Evolutionary conservation across 75 land plant genomes (phyloP).

Genomic region (Sequoia sempervirens): DNA sequence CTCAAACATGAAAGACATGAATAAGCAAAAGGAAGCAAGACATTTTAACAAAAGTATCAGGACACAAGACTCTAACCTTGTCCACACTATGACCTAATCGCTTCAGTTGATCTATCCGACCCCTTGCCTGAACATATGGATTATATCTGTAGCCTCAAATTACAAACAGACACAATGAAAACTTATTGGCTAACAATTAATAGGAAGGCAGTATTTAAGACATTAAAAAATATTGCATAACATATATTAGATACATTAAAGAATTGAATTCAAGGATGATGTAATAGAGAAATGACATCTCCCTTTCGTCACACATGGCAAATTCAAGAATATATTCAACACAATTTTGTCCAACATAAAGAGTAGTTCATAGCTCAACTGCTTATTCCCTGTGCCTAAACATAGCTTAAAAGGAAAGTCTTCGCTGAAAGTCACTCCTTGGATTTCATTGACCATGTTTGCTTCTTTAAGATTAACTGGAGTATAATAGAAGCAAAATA

Average conservation of each 20-base stretch:
- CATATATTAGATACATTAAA: background rate
- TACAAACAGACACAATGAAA: background rate
- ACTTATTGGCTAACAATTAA: background rate
- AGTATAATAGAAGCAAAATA: background rate
- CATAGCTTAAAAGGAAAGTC: background rate
- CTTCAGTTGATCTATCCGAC: constrained; percentile 98
- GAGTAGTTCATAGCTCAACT: background rate
- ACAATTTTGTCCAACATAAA: background rate
- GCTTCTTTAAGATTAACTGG: background rate
- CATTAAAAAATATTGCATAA: background rate
- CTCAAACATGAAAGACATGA: background rate
- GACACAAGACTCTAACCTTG: constrained; percentile 49
- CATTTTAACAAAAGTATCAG: background rate
- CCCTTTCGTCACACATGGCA: background rate
- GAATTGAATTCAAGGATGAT: background rate
- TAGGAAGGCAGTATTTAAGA: background rate
- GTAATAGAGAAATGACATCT: background rate
- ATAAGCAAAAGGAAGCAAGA: background rate
- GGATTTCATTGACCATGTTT: background rate
- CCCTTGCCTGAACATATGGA: constrained; percentile 96
- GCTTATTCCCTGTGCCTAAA: background rate
- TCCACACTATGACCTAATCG: constrained; percentile 98
- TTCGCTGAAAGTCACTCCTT: background rate
- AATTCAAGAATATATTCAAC: background rate
- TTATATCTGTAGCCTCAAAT: constrained; percentile 65